These are phyloP conservation scores for Claviceps sp. DNA, from an alignment of 2,329 filamentous ascomycete species.

Conservation along the genomic window DNA sequence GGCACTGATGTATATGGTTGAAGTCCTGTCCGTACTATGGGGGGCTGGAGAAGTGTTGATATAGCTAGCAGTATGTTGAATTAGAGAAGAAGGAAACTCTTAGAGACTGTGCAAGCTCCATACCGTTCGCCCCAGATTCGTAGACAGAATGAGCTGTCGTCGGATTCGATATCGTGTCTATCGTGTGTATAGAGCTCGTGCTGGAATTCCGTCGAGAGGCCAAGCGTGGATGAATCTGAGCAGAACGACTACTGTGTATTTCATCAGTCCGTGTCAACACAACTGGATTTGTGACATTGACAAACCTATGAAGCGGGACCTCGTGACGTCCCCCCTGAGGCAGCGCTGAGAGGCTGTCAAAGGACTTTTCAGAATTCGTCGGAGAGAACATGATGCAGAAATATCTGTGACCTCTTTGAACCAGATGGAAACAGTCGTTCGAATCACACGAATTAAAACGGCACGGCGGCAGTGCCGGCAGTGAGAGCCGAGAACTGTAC, in stretches of 20 bases:
- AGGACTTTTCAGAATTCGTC: conserved; percentile 46
- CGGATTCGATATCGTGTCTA: conserved; percentile 53
- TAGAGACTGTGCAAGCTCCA: background rate
- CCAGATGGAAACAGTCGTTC: background rate
- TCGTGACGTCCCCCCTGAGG: conserved; percentile 38
- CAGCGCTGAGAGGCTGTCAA: conserved; percentile 48
- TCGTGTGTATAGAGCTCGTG: conserved; percentile 76
- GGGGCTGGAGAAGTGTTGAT: conserved; percentile 81
- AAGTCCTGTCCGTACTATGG: conserved; percentile 79
- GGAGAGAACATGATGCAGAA: conserved; percentile 44
- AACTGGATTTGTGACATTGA: background rate
- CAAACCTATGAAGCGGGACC: conserved; percentile 46
- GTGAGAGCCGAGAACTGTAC: conserved; percentile 20
- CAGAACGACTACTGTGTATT: conserved; percentile 25
- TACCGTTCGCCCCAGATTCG: conserved; percentile 78
- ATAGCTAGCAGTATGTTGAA: conserved; percentile 45
- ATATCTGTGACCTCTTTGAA: background rate
- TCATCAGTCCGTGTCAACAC: conserved; percentile 9
- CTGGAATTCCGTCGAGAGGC: conserved; percentile 61
- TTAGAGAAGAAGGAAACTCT: background rate
- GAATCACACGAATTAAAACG: background rate
- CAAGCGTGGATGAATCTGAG: conserved; percentile 32
- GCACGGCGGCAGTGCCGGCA: conserved; percentile 1
- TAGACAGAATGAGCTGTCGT: conserved; percentile 43
- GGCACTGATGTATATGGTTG: conserved; percentile 64